Conservation (phyloP, 208 protist genomes). For the Angomonas ambiguus region DNA sequence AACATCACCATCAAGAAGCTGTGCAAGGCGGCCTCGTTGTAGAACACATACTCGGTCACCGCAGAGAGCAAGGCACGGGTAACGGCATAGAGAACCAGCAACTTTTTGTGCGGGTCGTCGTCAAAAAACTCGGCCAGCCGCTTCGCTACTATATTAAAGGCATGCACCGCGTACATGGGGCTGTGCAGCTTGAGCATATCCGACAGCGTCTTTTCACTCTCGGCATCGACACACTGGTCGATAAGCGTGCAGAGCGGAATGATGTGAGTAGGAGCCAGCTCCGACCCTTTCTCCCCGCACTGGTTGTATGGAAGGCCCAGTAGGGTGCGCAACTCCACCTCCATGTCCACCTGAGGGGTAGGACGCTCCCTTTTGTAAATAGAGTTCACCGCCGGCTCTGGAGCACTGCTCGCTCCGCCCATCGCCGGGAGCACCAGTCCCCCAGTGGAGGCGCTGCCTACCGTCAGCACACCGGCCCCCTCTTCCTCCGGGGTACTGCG, state of each 20-base stretch:
- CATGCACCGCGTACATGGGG: constrained; percentile 61
- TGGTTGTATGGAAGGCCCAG: constrained; percentile 67
- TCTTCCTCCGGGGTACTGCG: constrained; percentile 20
- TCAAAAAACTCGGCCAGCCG: constrained; percentile 67
- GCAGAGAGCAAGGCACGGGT: constrained; percentile 67
- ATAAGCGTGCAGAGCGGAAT: constrained; percentile 60
- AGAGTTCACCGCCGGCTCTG: constrained; percentile 15
- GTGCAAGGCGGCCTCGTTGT: constrained; percentile 56
- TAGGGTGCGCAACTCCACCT: constrained; percentile 64
- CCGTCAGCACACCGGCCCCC: constrained; percentile 25
- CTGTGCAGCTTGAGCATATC: constrained; percentile 55
- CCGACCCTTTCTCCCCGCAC: constrained; percentile 47
- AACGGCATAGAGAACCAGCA: constrained; percentile 69
- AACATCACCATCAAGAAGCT: constrained; percentile 80
- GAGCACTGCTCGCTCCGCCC: constrained; percentile 28
- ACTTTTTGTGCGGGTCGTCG: constrained; percentile 79
- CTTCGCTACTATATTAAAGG: constrained; percentile 79
- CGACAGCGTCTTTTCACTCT: constrained; percentile 42
- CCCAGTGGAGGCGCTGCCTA: constrained; percentile 30
- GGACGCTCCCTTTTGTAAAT: constrained; percentile 51
- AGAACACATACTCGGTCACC: constrained; percentile 35
- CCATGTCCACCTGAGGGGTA: constrained; percentile 56
- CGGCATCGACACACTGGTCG: constrained; percentile 67
- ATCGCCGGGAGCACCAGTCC: constrained; percentile 50
- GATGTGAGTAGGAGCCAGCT: constrained; percentile 67